Evolutionary conservation across 495 filamentous ascomycete genomes (phyloP).

Genomic region (Pseudoneurospora amorphoporcata): DNA sequence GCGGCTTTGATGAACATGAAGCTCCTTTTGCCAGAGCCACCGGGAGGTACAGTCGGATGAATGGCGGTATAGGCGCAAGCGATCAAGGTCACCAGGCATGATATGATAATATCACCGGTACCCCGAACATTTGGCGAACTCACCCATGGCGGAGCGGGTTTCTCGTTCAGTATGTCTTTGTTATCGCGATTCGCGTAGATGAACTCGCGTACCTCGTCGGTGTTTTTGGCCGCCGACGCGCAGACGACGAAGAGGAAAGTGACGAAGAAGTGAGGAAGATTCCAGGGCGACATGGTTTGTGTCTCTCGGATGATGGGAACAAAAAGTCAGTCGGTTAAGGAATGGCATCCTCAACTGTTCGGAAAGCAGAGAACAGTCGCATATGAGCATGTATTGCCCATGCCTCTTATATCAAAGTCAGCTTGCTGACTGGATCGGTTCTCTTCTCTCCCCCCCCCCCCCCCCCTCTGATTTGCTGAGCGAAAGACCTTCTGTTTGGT

Average conservation of each 20-base stretch:
- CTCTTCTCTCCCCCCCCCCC: background rate
- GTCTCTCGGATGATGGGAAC: background rate
- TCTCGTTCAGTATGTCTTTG: background rate
- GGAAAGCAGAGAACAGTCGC: background rate
- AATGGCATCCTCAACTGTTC: background rate
- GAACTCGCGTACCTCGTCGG: background rate
- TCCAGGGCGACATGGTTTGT: background rate
- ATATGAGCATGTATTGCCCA: background rate
- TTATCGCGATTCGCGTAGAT: background rate
- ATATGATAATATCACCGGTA: background rate
- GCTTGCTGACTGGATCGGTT: background rate
- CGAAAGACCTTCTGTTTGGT: background rate
- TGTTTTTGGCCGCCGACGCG: background rate
- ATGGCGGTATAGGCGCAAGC: background rate
- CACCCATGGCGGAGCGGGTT: background rate
- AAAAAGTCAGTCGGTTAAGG: background rate
- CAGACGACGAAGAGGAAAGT: background rate
- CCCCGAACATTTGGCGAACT: background rate
- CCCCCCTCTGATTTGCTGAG: background rate
- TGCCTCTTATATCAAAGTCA: background rate
- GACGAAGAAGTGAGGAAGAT: background rate
- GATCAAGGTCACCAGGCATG: background rate
- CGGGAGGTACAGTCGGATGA: background rate
- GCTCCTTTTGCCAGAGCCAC: background rate
- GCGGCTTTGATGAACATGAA: background rate